Percentiles rank a stretch among this genome's conserved stretches.
These are phyloP conservation scores for Cercis canadensis DNA, from an alignment of 306 rosid genomes.

Conservation along the genomic window DNA sequence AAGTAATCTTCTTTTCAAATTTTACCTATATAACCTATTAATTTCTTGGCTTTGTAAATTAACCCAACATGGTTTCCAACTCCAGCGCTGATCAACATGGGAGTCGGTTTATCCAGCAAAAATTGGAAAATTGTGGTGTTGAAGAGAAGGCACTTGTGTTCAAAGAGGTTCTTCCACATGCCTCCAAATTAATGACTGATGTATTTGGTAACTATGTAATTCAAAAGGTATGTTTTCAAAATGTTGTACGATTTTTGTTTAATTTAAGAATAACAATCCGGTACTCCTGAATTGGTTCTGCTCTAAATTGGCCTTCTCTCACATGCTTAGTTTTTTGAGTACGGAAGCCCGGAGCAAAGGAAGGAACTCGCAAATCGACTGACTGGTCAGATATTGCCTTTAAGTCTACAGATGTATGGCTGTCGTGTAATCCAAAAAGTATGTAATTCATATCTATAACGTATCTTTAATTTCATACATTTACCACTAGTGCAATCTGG, in stretches of 20 bases:
- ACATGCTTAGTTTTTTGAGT: conserved; percentile 53
- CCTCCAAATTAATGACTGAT: conserved; percentile 58
- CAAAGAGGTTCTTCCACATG: conserved; percentile 61
- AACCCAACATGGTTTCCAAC: background rate
- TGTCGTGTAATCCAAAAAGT: conserved; percentile 66
- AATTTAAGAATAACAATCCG: no score
- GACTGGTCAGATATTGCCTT: conserved; percentile 53
- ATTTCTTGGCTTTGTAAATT: conserved; percentile 25
- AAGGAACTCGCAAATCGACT: conserved; percentile 48
- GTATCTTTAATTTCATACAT: background rate
- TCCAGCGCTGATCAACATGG: conserved; percentile 65
- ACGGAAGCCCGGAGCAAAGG: conserved; percentile 52
- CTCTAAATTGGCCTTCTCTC: background rate
- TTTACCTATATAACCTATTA: conserved; percentile 10
- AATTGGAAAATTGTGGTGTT: conserved; percentile 47
- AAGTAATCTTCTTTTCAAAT: conserved; percentile 35
- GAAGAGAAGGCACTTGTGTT: conserved; percentile 57
- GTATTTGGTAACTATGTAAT: conserved; percentile 64
- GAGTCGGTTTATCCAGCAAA: conserved; percentile 65
- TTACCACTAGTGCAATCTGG: conserved; percentile 20
- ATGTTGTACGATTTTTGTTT: background rate
- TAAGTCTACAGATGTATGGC: conserved; percentile 67
- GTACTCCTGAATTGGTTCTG: no score
- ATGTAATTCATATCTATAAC: background rate
- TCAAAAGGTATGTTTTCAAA: conserved; percentile 47